Evolutionary conservation across 441 rosid species (phyloP).

Genomic region (Corymbia citriodora): DNA sequence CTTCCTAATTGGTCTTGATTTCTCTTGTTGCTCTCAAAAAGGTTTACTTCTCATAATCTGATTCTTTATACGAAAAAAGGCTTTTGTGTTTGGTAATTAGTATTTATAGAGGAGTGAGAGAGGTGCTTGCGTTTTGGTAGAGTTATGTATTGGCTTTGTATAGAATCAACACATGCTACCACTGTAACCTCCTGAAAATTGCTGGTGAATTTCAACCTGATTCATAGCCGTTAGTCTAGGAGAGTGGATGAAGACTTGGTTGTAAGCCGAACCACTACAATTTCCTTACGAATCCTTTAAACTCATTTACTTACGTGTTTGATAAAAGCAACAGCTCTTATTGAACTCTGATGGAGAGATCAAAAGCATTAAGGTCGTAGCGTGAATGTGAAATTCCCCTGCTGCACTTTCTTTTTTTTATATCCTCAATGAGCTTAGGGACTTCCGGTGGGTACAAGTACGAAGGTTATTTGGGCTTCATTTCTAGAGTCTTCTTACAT

Average conservation of each 20-base stretch:
- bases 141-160: not conserved
- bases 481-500: too few species aligned
- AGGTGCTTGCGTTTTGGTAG: not conserved
- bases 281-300: too few species aligned
- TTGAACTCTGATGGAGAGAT: too few species aligned
- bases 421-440: too few species aligned
- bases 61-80: not conserved
- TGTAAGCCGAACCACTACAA: not conserved
- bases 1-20: not conserved
- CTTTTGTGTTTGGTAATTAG: not conserved
- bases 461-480: too few species aligned
- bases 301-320: not conserved
- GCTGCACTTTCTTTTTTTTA: too few species aligned
- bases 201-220: not conserved
- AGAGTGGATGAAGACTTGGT: not conserved
- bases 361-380: too few species aligned
- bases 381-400: too few species aligned
- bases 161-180: not conserved
- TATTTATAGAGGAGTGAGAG: not conserved
- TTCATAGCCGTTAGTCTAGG: too few species aligned
- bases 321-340: too few species aligned
- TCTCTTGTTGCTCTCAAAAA: not conserved
- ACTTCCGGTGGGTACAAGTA: too few species aligned
- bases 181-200: not conserved
- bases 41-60: not conserved